Evolutionary conservation across 176 grass and related monocot species (phyloP), one percentile per base, ranked within the genome.

Genomic region (Chrysopogon serrulatus): DNA sequence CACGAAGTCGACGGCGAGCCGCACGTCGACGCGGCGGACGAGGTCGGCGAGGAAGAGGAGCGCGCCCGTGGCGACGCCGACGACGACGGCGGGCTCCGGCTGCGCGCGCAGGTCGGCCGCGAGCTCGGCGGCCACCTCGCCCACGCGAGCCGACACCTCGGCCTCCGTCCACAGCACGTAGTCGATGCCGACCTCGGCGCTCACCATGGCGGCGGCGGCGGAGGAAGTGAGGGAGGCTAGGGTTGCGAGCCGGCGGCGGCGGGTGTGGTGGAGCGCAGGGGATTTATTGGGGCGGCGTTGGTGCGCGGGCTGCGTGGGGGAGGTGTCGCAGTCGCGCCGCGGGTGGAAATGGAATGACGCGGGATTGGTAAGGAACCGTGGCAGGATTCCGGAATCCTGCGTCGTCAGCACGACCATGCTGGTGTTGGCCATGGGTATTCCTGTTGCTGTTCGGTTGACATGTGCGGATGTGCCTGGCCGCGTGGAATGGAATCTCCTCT

Each of bases 11-110:
- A 98, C 70, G 17, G 57, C 65, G 73, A 93, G 78, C n/a, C 78
- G 93, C 44, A 27, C 30, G 68, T 70, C 80, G 67, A 98, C 83
- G 89, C 84, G 85, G 71, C 91, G 88, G 43, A 92, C 96, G 60
- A 98, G 75, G 82, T 98, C 96, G 54, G 93, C 93, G 68, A 95
- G 90, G 72, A 98, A 93, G 43, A 93, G 80, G 77, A 98, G 78
- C 3, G 96, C 96, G 33, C 96, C 96, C 13, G 96, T 98, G 76
- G 96, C 90, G 84, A 93, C 68, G 81, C 91, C 91, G 68, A 90
- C 74, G 85, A 92, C 35, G 87, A 95, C 82, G 39, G 85, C 31
- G 68, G 94, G 78, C 80, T 90, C 53, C 81, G 71, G 83, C 86
- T 79, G 78, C 71, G 63, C n/a, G 83, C 76, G 76, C 76, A 88